Conservation (phyloP, 768 basidiomycete species). For the Trametes cinnabarina region DNA sequence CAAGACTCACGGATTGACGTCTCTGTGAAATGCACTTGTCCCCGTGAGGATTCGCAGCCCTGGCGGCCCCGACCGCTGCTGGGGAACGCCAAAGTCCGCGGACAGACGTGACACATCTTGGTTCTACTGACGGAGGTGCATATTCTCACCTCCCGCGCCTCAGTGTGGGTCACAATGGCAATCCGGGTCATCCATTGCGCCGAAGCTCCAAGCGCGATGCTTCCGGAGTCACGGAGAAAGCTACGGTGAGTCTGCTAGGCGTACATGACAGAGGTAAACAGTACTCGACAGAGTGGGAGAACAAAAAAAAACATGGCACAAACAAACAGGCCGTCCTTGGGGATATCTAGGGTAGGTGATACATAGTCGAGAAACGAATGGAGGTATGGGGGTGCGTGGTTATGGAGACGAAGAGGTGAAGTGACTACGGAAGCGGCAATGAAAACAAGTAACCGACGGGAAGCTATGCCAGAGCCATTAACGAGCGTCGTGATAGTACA, state of each 20-base stretch:
- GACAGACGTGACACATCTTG: no score
- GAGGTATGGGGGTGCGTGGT: background rate
- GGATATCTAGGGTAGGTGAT: constrained; percentile 15
- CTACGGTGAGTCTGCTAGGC: no score
- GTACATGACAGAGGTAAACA: constrained; percentile 2
- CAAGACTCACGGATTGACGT: constrained; percentile 28
- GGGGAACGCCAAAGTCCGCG: no score
- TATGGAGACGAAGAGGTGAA: background rate
- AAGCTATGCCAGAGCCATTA: constrained; percentile 5
- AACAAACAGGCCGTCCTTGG: background rate
- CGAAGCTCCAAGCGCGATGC: background rate
- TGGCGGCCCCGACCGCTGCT: no score
- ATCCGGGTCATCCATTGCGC: background rate
- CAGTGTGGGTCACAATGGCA: no score
- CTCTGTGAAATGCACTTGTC: no score
- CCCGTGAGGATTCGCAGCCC: no score
- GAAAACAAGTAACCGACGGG: background rate
- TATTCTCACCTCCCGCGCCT: no score
- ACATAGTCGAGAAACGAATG: constrained; percentile 1
- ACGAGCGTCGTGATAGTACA: constrained; percentile 6
- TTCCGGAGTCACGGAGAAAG: no score
- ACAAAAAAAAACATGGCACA: background rate
- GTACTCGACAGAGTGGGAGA: constrained; percentile 1
- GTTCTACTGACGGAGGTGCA: no score
- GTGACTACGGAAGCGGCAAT: background rate